These are phyloP conservation scores for Endocarpon pusillum DNA, from an alignment of 495 filamentous ascomycete genomes.

Conservation along the genomic window DNA sequence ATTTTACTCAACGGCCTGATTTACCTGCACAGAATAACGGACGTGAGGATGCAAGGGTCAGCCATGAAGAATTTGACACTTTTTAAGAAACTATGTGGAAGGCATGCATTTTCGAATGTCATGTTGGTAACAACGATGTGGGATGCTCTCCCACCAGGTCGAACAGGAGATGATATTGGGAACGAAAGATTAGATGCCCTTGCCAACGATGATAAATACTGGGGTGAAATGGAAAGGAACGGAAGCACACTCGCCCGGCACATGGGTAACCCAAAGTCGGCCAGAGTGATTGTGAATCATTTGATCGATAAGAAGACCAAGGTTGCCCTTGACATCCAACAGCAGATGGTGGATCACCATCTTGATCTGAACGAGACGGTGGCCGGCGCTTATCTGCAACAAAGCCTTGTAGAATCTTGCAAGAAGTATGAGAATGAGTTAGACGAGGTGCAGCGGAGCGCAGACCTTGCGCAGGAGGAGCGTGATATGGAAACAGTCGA, in stretches of 20 bases:
- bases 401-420: neutral
- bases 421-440: neutral
- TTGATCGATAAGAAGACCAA: neutral
- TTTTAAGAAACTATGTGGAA: conserved; percentile 13
- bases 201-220: conserved; percentile 26
- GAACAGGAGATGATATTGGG: neutral
- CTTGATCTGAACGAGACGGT: conserved; percentile 16
- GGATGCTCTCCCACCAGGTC: no score
- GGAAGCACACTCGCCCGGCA: conserved; percentile 13
- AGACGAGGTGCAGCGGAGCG: neutral
- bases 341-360: conserved; percentile 18
- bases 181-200: no score
- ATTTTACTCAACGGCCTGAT: conserved; percentile 15
- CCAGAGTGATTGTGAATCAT: no score
- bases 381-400: conserved; percentile 9
- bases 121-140: conserved; percentile 7
- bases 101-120: neutral
- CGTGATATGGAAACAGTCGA: neutral
- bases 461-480: neutral
- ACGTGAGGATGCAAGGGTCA: conserved; percentile 11
- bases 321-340: conserved; percentile 18
- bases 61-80: conserved; percentile 12
- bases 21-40: conserved; percentile 13
- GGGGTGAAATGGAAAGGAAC: conserved; percentile 15
- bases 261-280: no score